These are phyloP conservation scores for Sporothrix schenckii DNA, from an alignment of 2,329 filamentous ascomycete genomes.

Conservation along the genomic window DNA sequence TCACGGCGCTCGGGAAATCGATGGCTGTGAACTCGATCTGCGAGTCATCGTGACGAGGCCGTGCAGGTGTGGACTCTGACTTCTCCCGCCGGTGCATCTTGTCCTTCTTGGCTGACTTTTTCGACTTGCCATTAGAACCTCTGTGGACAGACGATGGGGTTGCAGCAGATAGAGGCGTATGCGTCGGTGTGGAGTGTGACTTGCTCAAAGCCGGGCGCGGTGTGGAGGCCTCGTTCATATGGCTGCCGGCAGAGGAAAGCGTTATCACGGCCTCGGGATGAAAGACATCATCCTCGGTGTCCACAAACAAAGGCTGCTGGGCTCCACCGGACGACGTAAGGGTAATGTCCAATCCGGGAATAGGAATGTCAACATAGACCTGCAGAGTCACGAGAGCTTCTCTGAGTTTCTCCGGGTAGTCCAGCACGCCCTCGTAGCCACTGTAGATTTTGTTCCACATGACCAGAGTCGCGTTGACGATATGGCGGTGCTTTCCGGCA, in stretches of 20 bases:
- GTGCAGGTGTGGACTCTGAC: slow-evolving; percentile 45
- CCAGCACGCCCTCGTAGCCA: slow-evolving; percentile 56
- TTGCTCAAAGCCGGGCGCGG: slow-evolving; percentile 39
- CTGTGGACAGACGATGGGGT: slow-evolving; percentile 31
- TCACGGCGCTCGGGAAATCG: slow-evolving; percentile 52
- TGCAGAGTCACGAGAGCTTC: slow-evolving; percentile 63
- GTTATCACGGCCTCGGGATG: slow-evolving; percentile 39
- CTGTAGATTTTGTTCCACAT: slow-evolving; percentile 73
- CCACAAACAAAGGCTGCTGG: slow-evolving; percentile 49
- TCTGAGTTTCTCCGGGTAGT: slow-evolving; percentile 68
- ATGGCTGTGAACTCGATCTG: slow-evolving; percentile 77
- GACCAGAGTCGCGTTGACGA: slow-evolving; percentile 55
- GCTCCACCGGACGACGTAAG: slow-evolving; percentile 46
- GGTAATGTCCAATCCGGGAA: slow-evolving; percentile 50
- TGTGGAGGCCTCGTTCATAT: slow-evolving; percentile 35
- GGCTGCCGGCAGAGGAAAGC: slow-evolving; percentile 38
- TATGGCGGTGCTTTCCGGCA: slow-evolving; percentile 59
- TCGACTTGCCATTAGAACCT: not conserved
- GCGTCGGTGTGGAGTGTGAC: slow-evolving; percentile 30
- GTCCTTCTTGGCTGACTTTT: slow-evolving; percentile 30
- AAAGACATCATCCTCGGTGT: slow-evolving; percentile 52
- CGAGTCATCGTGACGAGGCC: slow-evolving; percentile 76
- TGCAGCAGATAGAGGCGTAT: slow-evolving; percentile 27
- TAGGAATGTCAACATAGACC: slow-evolving; percentile 53
- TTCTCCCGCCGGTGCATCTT: slow-evolving; percentile 36